Conservation (phyloP, 179 eudicot species). For the Patellifolia procumbens region DNA sequence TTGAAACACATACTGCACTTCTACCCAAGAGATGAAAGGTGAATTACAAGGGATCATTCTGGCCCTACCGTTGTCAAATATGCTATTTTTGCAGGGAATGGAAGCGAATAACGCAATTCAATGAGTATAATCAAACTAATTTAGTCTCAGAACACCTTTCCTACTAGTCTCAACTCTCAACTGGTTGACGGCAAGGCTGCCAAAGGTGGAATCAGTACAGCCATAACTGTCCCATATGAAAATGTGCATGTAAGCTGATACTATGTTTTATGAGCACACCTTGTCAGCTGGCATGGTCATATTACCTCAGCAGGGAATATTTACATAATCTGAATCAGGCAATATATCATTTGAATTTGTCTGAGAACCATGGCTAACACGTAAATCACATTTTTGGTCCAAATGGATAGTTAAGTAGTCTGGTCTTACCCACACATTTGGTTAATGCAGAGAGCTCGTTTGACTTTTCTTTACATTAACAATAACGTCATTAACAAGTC, state of each 20-base stretch:
- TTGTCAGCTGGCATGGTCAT: neutral
- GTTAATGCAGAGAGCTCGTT: neutral
- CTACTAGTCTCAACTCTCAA: neutral
- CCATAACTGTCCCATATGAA: no score
- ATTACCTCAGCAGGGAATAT: neutral
- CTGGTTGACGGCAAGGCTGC: neutral
- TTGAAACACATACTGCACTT: no score
- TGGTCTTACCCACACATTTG: neutral
- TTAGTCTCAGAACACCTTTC: neutral
- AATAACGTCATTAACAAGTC: neutral
- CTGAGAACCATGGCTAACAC: conserved; percentile 4
- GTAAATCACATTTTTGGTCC: neutral
- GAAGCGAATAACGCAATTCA: no score
- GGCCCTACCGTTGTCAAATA: no score
- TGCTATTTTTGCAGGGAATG: no score
- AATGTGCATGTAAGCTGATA: neutral
- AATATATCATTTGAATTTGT: neutral
- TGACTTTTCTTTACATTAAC: neutral
- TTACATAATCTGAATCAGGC: neutral
- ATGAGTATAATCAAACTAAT: no score
- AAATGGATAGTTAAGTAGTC: neutral
- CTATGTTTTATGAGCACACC: neutral
- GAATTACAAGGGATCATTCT: no score
- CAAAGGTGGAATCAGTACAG: no score
- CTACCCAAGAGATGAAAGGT: no score